Evolutionary conservation across 768 basidiomycete genomes (phyloP).

Genomic region (Chalciporus piperatus): DNA sequence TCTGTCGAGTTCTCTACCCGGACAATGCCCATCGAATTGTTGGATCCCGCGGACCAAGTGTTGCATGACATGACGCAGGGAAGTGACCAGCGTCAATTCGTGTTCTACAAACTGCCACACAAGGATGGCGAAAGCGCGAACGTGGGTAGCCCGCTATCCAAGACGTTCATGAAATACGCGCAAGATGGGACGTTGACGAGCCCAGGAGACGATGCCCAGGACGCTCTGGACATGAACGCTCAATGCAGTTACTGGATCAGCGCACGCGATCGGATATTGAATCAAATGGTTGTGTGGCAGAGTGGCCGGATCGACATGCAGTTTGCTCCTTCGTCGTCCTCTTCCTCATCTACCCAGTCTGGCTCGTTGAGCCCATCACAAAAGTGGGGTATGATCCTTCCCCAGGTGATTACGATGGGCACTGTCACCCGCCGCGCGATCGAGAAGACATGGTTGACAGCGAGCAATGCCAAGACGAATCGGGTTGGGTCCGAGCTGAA

Average conservation of each 20-base stretch:
- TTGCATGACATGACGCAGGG: constrained; percentile 47
- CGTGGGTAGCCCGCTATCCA: constrained; percentile 89
- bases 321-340: constrained; percentile 29
- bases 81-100: constrained; percentile 41
- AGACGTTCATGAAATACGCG: constrained; percentile 85
- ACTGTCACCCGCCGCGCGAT: constrained; percentile 97
- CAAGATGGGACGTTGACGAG: constrained; percentile 86
- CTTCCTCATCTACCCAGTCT: not conserved
- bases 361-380: constrained; percentile 25
- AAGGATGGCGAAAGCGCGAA: constrained; percentile 94
- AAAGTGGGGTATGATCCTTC: constrained; percentile 89
- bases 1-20: constrained; percentile 44
- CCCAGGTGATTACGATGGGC: constrained; percentile 97
- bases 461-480: constrained; percentile 96
- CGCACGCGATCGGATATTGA: constrained; percentile 84
- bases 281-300: constrained; percentile 93
- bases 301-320: constrained; percentile 50
- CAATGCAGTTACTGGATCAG: constrained; percentile 98
- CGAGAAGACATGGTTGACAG: constrained; percentile 97
- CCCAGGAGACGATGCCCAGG: constrained; percentile 74
- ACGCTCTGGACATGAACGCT: constrained; percentile 88
- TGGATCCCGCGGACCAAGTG: constrained; percentile 57
- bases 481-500: constrained; percentile 98
- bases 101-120: constrained; percentile 93
- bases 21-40: constrained; percentile 51